A percentile compares a stretch with the other conserved stretches of the same genome.
phyloP scores from a whole-genome alignment of 2,329 filamentous ascomycete genomes.

The Beauveria sp. region DNA sequence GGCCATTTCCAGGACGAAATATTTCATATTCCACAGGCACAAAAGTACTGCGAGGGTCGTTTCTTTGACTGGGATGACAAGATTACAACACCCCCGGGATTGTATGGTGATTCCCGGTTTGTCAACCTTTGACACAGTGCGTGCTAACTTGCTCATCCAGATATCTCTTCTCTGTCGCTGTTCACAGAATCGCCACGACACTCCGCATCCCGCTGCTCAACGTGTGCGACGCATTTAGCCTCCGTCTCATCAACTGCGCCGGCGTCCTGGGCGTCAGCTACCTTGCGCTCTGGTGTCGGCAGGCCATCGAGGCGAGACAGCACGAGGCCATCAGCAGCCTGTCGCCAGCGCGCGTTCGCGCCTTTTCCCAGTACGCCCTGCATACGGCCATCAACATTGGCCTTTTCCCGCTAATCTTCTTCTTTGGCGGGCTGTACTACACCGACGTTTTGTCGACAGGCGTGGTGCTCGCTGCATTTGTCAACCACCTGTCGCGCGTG shows the following conservation, averaged over 20 bases:
- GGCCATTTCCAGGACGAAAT: constrained; percentile 59
- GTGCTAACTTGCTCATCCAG: constrained; percentile 20
- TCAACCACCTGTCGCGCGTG: constrained; percentile 43
- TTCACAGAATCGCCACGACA: background rate
- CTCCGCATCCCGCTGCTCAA: constrained; percentile 2
- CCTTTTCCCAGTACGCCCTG: constrained; percentile 34
- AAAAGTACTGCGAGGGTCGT: constrained; percentile 70
- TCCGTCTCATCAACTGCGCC: constrained; percentile 43
- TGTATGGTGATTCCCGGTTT: constrained; percentile 42
- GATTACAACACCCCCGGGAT: constrained; percentile 88
- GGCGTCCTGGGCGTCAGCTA: constrained; percentile 32
- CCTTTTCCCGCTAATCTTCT: constrained; percentile 85
- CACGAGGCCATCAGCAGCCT: constrained; percentile 16
- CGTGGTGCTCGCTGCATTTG: constrained; percentile 64
- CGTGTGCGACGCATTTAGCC: constrained; percentile 23
- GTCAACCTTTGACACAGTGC: background rate
- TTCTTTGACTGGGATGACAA: constrained; percentile 88
- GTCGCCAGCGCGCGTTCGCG: constrained; percentile 6
- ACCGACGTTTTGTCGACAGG: constrained; percentile 82
- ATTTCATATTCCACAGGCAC: constrained; percentile 86
- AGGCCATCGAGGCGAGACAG: constrained; percentile 39
- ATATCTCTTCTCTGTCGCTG: constrained; percentile 34
- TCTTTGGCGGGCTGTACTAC: constrained; percentile 93
- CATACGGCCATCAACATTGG: constrained; percentile 71
- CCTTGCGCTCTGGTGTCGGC: constrained; percentile 44